Conservation (phyloP, 805 yeast genomes). For the Candida sithepensis region DNA sequence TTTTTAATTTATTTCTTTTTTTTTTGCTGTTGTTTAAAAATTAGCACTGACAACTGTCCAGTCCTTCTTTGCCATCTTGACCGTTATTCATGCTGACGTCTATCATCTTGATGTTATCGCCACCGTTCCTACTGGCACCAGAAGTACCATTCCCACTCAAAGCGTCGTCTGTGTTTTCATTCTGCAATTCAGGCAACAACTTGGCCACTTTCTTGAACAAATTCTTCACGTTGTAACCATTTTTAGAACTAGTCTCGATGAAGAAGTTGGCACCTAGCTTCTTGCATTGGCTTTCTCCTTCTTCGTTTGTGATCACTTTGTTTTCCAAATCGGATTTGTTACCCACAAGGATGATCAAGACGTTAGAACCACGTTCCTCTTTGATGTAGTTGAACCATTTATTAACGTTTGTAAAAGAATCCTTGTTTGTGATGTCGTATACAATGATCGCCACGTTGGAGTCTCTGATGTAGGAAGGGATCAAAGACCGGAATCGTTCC, state of each 20-base stretch:
- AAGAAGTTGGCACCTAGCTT: conserved; percentile 72
- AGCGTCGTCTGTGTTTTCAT: conserved; percentile 25
- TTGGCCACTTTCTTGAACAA: conserved; percentile 89
- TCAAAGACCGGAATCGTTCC: conserved; percentile 89
- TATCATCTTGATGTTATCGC: conserved; percentile 37
- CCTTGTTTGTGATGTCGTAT: conserved; percentile 85
- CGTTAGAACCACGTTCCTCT: conserved; percentile 87
- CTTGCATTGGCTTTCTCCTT: conserved; percentile 76
- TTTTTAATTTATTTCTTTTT: neutral
- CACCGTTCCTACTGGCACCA: conserved; percentile 5
- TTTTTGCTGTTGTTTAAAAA: neutral
- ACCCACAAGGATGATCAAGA: conserved; percentile 86
- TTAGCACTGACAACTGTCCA: conserved; percentile 39
- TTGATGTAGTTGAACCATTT: conserved; percentile 96
- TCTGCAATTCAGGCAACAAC: conserved; percentile 74
- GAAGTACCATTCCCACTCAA: conserved; percentile 18
- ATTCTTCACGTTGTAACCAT: conserved; percentile 88
- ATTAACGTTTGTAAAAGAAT: conserved; percentile 76
- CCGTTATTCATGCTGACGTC: conserved; percentile 37
- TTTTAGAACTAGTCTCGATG: conserved; percentile 92
- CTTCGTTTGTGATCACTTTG: conserved; percentile 78
- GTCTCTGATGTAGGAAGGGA: conserved; percentile 94
- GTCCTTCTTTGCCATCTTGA: conserved; percentile 29
- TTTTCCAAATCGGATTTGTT: conserved; percentile 85
- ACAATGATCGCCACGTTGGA: conserved; percentile 97